phyloP scores from a whole-genome alignment of 495 filamentous ascomycete species.

The Copromyces sp. region DNA sequence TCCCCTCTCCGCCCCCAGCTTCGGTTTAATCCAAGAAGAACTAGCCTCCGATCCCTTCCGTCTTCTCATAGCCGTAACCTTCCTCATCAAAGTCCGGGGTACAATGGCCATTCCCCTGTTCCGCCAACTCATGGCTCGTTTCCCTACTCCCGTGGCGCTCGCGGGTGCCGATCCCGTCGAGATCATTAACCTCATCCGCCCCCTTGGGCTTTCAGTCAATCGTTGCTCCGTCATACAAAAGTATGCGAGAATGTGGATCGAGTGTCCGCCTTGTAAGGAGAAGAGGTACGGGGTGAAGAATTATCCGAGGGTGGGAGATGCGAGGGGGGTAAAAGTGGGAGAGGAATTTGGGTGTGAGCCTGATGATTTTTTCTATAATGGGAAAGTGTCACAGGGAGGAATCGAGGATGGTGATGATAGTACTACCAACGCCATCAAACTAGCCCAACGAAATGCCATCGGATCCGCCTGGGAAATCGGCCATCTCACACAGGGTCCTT shows the following conservation, averaged over 20 bases:
- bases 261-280: conserved; percentile 47
- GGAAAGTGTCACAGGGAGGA: not conserved
- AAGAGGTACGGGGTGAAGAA: conserved; percentile 55
- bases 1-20: conserved; percentile 46
- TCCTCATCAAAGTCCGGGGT: conserved; percentile 73
- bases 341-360: conserved; percentile 33
- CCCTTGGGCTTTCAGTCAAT: conserved; percentile 60
- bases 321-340: conserved; percentile 39
- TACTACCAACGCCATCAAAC: conserved; percentile 4
- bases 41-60: conserved; percentile 60
- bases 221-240: conserved; percentile 43
- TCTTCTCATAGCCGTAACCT: conserved; percentile 65
- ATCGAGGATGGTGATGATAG: conserved; percentile 4
- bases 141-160: conserved; percentile 57
- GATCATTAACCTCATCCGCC: conserved; percentile 51
- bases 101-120: conserved; percentile 69
- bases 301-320: conserved; percentile 53
- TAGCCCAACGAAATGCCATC: conserved; percentile 27
- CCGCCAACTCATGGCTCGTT: conserved; percentile 52
- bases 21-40: conserved; percentile 79
- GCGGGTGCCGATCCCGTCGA: conserved; percentile 47
- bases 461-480: conserved; percentile 70
- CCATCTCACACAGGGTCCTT: conserved; percentile 77
- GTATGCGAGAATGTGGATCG: conserved; percentile 62
- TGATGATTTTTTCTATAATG: not conserved